Conservation (phyloP, 768 basidiomycete species). For the Leccinellum luteum region DNA sequence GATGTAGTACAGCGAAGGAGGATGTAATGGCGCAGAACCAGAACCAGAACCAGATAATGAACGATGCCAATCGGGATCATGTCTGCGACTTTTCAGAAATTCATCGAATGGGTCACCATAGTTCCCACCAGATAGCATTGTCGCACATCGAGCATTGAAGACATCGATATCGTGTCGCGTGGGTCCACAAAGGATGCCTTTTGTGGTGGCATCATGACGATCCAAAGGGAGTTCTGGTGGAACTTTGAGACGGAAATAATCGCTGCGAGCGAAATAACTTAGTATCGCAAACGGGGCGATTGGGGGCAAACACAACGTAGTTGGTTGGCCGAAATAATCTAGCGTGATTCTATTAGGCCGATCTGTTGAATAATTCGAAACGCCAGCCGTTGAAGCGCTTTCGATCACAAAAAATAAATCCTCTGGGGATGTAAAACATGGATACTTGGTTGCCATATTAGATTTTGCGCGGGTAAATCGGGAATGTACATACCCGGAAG, state of each 20-base stretch:
- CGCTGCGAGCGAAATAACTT: slow-evolving; percentile 45
- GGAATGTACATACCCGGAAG: slow-evolving; percentile 41
- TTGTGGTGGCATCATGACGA: slow-evolving; percentile 32
- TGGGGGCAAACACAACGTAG: slow-evolving; percentile 37
- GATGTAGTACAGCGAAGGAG: slow-evolving; percentile 32
- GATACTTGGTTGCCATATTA: slow-evolving; percentile 25
- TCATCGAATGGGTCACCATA: slow-evolving; percentile 21
- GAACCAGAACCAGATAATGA: slow-evolving; percentile 11
- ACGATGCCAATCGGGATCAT: slow-evolving; percentile 32
- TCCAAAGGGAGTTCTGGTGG: slow-evolving; percentile 42
- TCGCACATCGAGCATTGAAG: slow-evolving; percentile 42
- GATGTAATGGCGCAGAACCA: not conserved
- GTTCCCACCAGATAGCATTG: slow-evolving; percentile 31
- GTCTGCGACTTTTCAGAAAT: slow-evolving; percentile 28
- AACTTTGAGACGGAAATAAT: slow-evolving; percentile 32
- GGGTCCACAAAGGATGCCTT: slow-evolving; percentile 36
- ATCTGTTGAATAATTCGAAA: slow-evolving; percentile 30
- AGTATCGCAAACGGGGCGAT: slow-evolving; percentile 47
- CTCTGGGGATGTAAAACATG: slow-evolving; percentile 41
- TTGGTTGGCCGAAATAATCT: slow-evolving; percentile 42
- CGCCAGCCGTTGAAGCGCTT: slow-evolving; percentile 9
- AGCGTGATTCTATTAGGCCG: slow-evolving; percentile 32
- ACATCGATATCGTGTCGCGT: slow-evolving; percentile 46
- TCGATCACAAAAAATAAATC: slow-evolving; percentile 25
- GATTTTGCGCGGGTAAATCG: not conserved